These are phyloP conservation scores for Fraxinus angustifolia DNA, from an alignment of 305 asterid species.

Conservation along the genomic window DNA sequence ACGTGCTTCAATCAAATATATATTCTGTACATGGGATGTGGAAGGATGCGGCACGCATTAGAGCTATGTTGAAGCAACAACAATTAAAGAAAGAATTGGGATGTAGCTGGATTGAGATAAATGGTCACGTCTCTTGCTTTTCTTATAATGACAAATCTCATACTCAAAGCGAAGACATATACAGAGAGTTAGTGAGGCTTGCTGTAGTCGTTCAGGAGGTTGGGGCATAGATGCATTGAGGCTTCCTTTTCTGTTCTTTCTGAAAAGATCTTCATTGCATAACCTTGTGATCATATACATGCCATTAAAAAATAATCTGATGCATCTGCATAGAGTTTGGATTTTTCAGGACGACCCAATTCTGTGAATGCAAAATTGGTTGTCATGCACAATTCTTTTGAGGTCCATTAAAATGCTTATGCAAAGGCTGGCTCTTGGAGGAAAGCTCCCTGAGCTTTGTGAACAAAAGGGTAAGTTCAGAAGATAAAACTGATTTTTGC, in stretches of 20 bases:
- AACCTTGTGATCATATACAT: background rate
- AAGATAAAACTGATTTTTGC: conserved; percentile 8
- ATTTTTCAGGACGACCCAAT: background rate
- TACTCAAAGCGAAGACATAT: conserved; percentile 14
- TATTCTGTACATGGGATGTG: conserved; percentile 49
- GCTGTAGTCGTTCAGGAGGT: conserved; percentile 30
- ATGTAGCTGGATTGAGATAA: conserved; percentile 48
- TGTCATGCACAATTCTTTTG: background rate
- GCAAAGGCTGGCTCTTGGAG: background rate
- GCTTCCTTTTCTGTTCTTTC: conserved; percentile 1
- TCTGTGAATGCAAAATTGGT: conserved; percentile 1
- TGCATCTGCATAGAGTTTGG: background rate
- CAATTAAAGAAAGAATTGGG: conserved; percentile 38
- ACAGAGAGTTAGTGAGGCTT: conserved; percentile 30
- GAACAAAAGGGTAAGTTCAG: background rate
- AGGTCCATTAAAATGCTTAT: background rate
- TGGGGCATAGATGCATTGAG: conserved; percentile 16
- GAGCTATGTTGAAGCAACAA: conserved; percentile 31
- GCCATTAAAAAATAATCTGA: background rate
- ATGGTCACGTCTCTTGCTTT: conserved; percentile 31
- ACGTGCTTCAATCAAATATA: conserved; percentile 45
- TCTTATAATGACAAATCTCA: conserved; percentile 29
- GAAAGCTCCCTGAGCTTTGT: background rate
- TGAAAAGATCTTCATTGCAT: background rate
- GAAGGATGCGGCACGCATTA: conserved; percentile 41